Percentiles rank a stretch among this genome's conserved stretches.
phyloP scores from a whole-genome alignment of 108 stramenopile species.

The Schizochytrium sp. region DNA sequence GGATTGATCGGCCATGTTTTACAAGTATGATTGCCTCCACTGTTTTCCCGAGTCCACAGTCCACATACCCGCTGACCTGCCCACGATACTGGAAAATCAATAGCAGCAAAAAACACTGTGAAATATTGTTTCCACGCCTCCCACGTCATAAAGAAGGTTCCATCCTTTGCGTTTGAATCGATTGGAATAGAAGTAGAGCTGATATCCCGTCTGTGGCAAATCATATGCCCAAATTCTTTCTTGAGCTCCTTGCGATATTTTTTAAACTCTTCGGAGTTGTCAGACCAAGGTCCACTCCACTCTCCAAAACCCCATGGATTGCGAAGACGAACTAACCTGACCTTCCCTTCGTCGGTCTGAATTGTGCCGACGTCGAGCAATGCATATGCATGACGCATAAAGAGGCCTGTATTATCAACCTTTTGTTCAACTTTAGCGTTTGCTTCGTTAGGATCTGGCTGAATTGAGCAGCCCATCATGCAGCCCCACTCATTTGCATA shows the following conservation, averaged over 20 bases:
- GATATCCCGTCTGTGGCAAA: not conserved
- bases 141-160: slow-evolving; percentile 72
- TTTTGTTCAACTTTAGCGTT: slow-evolving; percentile 5
- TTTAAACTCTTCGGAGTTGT: slow-evolving; percentile 62
- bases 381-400: slow-evolving; percentile 67
- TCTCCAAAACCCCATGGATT: slow-evolving; percentile 71
- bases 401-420: slow-evolving; percentile 48
- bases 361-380: slow-evolving; percentile 45
- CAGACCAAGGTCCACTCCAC: slow-evolving; percentile 72
- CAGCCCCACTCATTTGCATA: slow-evolving; percentile 52
- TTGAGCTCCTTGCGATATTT: slow-evolving; percentile 27
- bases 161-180: slow-evolving; percentile 65
- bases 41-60: not conserved
- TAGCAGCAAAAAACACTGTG: not conserved
- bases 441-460: slow-evolving; percentile 46
- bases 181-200: not conserved
- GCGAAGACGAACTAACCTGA: slow-evolving; percentile 63
- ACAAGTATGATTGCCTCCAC: slow-evolving; percentile 39
- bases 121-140: slow-evolving; percentile 67
- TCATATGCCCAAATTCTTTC: not conserved
- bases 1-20: slow-evolving; percentile 35
- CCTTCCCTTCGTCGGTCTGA: slow-evolving; percentile 40
- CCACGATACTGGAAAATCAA: slow-evolving; percentile 33
- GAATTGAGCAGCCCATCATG: slow-evolving; percentile 64
- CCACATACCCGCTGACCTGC: not conserved